Evolutionary conservation across 441 rosid species (phyloP), one percentile per base, ranked within the genome.

Genomic region (Erodium chrysanthum): DNA sequence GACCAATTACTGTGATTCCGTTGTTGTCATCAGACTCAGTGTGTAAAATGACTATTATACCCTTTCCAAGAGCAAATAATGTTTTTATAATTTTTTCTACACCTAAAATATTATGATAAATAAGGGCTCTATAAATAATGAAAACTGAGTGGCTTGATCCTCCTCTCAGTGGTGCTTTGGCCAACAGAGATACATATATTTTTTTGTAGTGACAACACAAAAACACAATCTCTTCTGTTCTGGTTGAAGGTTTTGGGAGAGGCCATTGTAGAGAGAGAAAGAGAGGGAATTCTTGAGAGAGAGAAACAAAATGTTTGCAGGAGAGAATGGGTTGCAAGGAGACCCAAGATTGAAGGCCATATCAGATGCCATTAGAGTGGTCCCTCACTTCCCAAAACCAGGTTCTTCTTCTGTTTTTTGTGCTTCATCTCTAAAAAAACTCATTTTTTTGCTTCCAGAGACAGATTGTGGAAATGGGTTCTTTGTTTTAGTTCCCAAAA

Each of bases 351-450:
- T 89, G 44, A 75, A 83, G 61, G 92, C 78, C 76, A 91, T 91
- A 76, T 89, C 90, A 11, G 80, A 86, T 66, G 87, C 97, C 77
- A 91, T 91, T 25, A 73, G 97, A 74, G 97, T 91, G 69, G 86
- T 91, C 70, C 97, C 97, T 69, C 83, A 89, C 89, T 89, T 91
- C 77, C 97, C 97, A 15, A 89, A 87, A 69, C 88, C 80, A 75
- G 97, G 97, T 91, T 42, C 44, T 5, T 0, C 22, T 40, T 54
- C 48, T 5, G 3, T 44, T 44, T 44, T 46, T 46, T 46, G 52
- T 46, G 52, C 17, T 46, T 46, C 52, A n/a, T n/a, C n/a, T n/a
- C n/a, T n/a, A 5, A 2, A 46, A 46, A 46, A 46, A 1, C 15
- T 7, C 17, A 46, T 14, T 4, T 14, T 46, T 46, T 14, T 46